These are phyloP conservation scores for Yamadazyma conglobata DNA, from an alignment of 1,139 yeast genomes.

Conservation along the genomic window DNA sequence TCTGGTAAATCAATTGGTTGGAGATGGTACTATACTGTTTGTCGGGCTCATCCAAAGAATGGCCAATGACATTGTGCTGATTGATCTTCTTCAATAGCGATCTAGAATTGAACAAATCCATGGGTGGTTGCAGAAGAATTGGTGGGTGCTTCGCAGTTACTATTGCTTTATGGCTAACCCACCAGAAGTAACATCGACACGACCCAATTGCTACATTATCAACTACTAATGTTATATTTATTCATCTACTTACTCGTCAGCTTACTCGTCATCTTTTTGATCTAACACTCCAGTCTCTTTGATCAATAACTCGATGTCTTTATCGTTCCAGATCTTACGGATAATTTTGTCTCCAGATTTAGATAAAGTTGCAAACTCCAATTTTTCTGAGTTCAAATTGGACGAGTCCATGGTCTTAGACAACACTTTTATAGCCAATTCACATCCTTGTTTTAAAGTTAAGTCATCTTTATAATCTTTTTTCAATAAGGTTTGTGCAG, in stretches of 20 bases:
- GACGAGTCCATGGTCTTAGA: conserved; percentile 93
- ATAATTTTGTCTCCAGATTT: conserved; percentile 52
- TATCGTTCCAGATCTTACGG: conserved; percentile 76
- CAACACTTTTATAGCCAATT: conserved; percentile 84
- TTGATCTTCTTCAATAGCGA: conserved; percentile 12
- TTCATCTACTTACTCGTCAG: conserved; percentile 4
- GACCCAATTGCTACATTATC: too few species aligned
- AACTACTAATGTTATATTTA: too few species aligned
- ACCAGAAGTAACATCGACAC: too few species aligned
- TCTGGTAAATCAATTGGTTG: conserved; percentile 33
- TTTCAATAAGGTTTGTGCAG: conserved; percentile 92
- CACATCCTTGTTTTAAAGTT: conserved; percentile 74
- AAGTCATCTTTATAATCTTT: conserved; percentile 90
- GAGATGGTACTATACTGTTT: conserved; percentile 27
- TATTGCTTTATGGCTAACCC: conserved; percentile 1
- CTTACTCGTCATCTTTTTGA: conserved; percentile 28
- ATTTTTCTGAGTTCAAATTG: conserved; percentile 78
- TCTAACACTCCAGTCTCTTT: conserved; percentile 69
- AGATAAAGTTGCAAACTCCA: conserved; percentile 75
- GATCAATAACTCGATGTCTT: conserved; percentile 71
- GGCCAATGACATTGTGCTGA: conserved; percentile 11
- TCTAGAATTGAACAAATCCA: conserved; percentile 17
- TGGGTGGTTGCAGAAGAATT: too few species aligned
- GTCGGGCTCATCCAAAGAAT: conserved; percentile 21
- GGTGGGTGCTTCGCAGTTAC: conserved; percentile 4